Evolutionary conservation across 169 alveolate genomes (phyloP), one percentile per base, ranked within the genome.

Genomic region (Plasmodium gonderi): DNA sequence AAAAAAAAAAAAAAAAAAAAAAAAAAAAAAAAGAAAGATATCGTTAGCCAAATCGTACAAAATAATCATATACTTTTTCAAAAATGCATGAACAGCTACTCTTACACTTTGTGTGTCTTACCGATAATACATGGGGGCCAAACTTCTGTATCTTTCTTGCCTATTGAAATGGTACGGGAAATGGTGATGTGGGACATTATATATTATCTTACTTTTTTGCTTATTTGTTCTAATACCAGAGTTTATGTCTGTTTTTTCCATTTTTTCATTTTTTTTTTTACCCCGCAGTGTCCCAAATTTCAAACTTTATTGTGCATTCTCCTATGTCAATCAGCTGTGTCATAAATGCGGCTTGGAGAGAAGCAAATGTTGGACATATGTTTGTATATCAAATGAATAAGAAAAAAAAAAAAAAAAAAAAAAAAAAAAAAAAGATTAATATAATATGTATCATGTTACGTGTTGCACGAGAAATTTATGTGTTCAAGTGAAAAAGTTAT

Each of bases 281-380:
- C 96, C 97, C 98, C n/a, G 98, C 98, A 45, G 98, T 96, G 91
- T 98, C 99, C 99, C 99, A 98, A 38, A 98, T 96, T 91, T 98
- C 97, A 87, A 98, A 95, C 77, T 96, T 96, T 42, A 97, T 97
- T 23, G 95, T 94, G 68, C 91, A 89, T 68, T 94, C 96, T 83
- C 96, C 97, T 36, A 96, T 91, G 45, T 90, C 97, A 40, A 97
- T 95, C 23, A 96, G 95, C 80, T 97, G 98, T 31, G 98, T 95
- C 98, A 97, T 95, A 87, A 97, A 97, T 54, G 98, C 98, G 36
- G 99, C 99, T 95, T 80, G 40, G 60, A 36, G 17, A 20, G 7
- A 45, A 68, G 40, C 47, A 82, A 26, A 65, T 3, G 38, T 9
- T n/a, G 17, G 8, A 68, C 8, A 67, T 36, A 8, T 11, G 69